Evolutionary conservation across 2,329 filamentous ascomycete species (phyloP), one percentile per base, ranked within the genome.

Genomic region (Diaporthe nobilis): DNA sequence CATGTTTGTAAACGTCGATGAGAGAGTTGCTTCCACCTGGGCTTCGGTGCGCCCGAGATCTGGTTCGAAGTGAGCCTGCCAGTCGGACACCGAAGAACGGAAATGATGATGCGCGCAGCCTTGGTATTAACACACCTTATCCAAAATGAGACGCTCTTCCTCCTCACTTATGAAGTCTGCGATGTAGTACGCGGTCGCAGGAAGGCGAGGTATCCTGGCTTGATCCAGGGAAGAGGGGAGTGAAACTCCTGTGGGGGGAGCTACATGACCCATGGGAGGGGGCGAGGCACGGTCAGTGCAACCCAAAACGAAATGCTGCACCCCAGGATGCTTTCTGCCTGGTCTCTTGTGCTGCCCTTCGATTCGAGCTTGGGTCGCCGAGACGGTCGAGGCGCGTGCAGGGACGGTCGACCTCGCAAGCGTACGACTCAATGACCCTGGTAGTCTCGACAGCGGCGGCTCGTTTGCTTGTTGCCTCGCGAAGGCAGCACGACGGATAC

Each of bases 1-100:
- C 96, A 95, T 0, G 95, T 95, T 87, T 98, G 96, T 0, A 99
- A 91, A 57, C 96, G 93, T 73, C 97, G 94, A 83, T 95, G 95
- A n/a, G 93, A 92, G 73, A 99, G 92, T 68, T 93, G 90, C 77
- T 95, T 96, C 96, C 97, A 99, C 82, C 92, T 90, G 37, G 94
- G 93, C 77, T 92, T 92, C 37, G 94, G 93, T 0, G 92, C 92
- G 60, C 90, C 87, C 71, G 87, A 86, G 79, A 93, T 90, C 89
- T 84, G 88, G 79, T 68, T n/a, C 74, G 70, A 79, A 85, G 17
- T 76, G 51, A 76, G 75, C 65, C 34, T 22, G 39, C 57, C 47
- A 55, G 65, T 47, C 65, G n/a, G n/a, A 37, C 28, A 17, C 17
- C 51, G 37, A 17, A 47, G 65, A 5, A 2, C n/a, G 4, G 34